Evolutionary conservation across 2,329 filamentous ascomycete species (phyloP).

Genomic region (Purpureocillium lavendulum): DNA sequence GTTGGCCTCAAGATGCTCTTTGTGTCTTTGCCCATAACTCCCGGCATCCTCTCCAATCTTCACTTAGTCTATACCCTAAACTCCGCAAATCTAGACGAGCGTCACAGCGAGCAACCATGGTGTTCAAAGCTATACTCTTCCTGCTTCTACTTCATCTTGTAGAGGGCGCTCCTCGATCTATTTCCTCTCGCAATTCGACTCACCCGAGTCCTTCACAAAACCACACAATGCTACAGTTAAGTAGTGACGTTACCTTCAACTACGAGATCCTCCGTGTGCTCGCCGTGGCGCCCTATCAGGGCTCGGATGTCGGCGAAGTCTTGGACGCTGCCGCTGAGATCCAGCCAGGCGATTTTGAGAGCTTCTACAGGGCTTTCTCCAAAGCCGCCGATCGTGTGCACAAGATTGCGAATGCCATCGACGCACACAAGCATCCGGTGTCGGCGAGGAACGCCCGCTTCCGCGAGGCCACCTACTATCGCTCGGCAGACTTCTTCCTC

Average conservation of each 20-base stretch:
- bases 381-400: constrained; percentile 12
- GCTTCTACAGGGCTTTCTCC: constrained; percentile 14
- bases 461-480: constrained; percentile 31
- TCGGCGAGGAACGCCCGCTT: constrained; percentile 21
- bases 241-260: constrained; percentile 11
- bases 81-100: too few relatives aligned
- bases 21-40: too few relatives aligned
- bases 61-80: too few relatives aligned
- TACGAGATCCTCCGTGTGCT: constrained; percentile 14
- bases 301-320: constrained; percentile 20
- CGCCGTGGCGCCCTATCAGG: constrained; percentile 3
- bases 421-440: constrained; percentile 12
- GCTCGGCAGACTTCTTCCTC: constrained; percentile 31
- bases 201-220: not conserved
- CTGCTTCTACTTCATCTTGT: not conserved
- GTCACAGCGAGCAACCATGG: too few relatives aligned
- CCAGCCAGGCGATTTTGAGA: constrained; percentile 13
- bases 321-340: constrained; percentile 20
- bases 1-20: too few relatives aligned
- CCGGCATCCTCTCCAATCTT: too few relatives aligned
- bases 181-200: not conserved
- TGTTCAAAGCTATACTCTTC: too few relatives aligned
- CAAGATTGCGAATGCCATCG: constrained; percentile 11
- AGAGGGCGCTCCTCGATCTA: not conserved
- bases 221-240: constrained; percentile 10